phyloP scores from a whole-genome alignment of 257 asterid species.

The Asclepias syriaca region DNA sequence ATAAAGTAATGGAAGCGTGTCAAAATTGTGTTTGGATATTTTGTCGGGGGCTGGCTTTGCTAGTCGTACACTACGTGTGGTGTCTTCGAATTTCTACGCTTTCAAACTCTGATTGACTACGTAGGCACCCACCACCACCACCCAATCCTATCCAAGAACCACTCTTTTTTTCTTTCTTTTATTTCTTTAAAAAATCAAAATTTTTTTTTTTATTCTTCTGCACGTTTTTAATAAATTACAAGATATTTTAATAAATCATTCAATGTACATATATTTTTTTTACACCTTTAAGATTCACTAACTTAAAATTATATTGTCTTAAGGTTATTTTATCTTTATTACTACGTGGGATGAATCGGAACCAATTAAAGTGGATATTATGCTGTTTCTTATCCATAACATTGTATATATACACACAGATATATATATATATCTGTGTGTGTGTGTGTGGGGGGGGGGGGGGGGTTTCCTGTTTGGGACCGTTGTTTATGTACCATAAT shows the following conservation, averaged over 20 bases:
- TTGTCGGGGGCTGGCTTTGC: not conserved
- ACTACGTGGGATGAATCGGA: no score
- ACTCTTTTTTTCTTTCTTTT: not conserved
- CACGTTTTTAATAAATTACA: no score
- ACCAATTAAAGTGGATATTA: not conserved
- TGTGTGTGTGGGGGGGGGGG: no score
- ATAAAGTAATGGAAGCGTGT: conserved; percentile 8
- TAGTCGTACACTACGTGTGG: not conserved
- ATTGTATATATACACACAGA: no score
- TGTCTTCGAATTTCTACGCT: not conserved
- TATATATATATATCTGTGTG: no score
- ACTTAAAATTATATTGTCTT: no score
- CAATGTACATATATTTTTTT: no score
- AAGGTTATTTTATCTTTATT: no score
- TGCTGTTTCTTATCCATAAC: not conserved
- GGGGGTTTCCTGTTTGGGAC: not conserved
- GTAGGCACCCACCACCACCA: not conserved
- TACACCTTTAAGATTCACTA: no score
- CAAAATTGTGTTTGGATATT: conserved; percentile 11
- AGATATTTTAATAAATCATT: no score
- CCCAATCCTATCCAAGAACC: conserved; percentile 2
- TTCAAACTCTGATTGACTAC: conserved; percentile 3
- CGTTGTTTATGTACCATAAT: not conserved
- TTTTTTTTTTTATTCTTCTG: no score
- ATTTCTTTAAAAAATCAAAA: no score